A percentile compares a stretch with the other conserved stretches of the same genome.
Evolutionary conservation across 495 filamentous ascomycete species (phyloP).

Genomic region (Aspergillus campestris): DNA sequence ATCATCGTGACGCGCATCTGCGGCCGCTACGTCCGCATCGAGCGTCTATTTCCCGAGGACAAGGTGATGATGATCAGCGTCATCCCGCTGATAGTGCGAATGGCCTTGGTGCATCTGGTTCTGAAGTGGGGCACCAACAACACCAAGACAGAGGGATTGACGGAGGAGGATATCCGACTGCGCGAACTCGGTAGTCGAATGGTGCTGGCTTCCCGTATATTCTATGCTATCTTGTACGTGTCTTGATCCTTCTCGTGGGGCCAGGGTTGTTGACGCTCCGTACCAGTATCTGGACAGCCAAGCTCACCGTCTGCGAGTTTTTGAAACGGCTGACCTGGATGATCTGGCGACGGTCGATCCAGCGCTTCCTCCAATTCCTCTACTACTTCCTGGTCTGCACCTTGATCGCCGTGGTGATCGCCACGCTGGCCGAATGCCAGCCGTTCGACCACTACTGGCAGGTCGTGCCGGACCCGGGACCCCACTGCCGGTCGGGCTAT

Average conservation of each 20-base stretch:
- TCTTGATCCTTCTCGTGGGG: neutral
- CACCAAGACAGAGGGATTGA: slow-evolving; percentile 32
- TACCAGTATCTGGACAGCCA: slow-evolving; percentile 79
- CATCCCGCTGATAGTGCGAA: slow-evolving; percentile 71
- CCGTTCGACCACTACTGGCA: slow-evolving; percentile 87
- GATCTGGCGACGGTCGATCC: slow-evolving; percentile 64
- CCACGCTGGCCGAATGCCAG: slow-evolving; percentile 76
- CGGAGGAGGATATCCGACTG: slow-evolving; percentile 30
- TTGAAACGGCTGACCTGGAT: slow-evolving; percentile 65
- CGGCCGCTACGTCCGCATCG: slow-evolving; percentile 73
- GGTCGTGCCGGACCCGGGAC: slow-evolving; percentile 79
- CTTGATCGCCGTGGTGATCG: slow-evolving; percentile 69
- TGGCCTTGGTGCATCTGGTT: slow-evolving; percentile 80
- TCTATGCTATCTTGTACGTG: slow-evolving; percentile 48
- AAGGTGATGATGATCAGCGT: slow-evolving; percentile 73
- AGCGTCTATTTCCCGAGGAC: slow-evolving; percentile 79
- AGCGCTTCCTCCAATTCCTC: slow-evolving; percentile 56
- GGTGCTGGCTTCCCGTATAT: slow-evolving; percentile 45
- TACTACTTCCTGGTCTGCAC: slow-evolving; percentile 67
- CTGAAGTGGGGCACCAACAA: slow-evolving; percentile 88
- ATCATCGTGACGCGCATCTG: slow-evolving; percentile 70
- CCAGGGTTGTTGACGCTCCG: neutral
- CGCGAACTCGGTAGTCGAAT: slow-evolving; percentile 44
- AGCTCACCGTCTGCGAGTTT: slow-evolving; percentile 84
- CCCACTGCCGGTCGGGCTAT: slow-evolving; percentile 73